Base-by-base conservation (phyloP, 495 filamentous ascomycete genomes). In the Xylaria palmicola region DNA sequence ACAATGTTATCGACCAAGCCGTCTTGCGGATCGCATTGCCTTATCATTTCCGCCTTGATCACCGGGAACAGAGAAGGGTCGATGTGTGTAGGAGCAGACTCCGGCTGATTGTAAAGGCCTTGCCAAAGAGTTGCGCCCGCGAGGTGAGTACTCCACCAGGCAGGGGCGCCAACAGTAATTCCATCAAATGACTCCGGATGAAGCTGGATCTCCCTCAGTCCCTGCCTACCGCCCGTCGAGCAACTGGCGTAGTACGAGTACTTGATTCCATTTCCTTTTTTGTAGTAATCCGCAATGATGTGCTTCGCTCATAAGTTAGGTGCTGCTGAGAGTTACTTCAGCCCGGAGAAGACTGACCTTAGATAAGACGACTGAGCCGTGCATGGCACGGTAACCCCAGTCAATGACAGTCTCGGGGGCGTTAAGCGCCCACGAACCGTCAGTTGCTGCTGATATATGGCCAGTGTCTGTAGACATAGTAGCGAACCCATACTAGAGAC, bases 21-120 rank as follows among this genome's bases (percentile, higher is more conserved):
- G 65, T 90, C 88, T 27, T 86, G 75, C 1, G 65, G 63, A 66
- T 91, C 87, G 51, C 88, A 91, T 64, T 90, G 87, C 0, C 78
- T 78, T 24, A 87, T 47, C 29, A 88, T 81, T 64, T 88, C 86
- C 0, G 79, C 72, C 17, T 81, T 79, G 26, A 88, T 78, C 1
- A 77, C 68, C 0, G 70, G 67, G 74, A 86, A 86, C 27, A 84
- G 64, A 0, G 72, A 68, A 6, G 79, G 47, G 0, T 80, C 68
- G 3, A 90, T 81, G 49, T 82, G 84, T 3, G 75, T 78, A 0
- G 79, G 71, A 6, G 77, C 77, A 4, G 72, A 69, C 1, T 70
- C 66, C 0, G 75, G 73, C 12, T 76, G 62, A 30, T 79, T 75
- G 62, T 66, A 71, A 15, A 72, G 65, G 1, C 73, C 73, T 17